phyloP scores from a whole-genome alignment of 2,329 filamentous ascomycete species.

The Clonostachys sp. region DNA sequence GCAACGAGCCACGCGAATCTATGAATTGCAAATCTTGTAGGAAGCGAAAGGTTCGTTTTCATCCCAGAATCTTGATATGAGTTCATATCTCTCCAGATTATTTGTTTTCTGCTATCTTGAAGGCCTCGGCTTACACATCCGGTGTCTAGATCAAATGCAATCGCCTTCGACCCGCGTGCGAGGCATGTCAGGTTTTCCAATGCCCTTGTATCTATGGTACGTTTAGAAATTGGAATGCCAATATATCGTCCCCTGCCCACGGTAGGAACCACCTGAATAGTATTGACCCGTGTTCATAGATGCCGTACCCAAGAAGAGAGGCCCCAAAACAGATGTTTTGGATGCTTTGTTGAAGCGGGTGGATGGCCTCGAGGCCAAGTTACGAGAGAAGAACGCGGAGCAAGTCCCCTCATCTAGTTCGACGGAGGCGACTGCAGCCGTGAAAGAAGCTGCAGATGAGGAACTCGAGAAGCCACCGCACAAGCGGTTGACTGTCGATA shows the following conservation, averaged over 20 bases:
- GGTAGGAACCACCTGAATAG: background rate
- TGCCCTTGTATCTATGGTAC: constrained; percentile 84
- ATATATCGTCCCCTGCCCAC: background rate
- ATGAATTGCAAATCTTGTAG: constrained; percentile 97
- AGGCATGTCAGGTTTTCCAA: constrained; percentile 86
- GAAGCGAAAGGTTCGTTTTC: constrained; percentile 71
- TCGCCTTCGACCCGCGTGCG: constrained; percentile 75
- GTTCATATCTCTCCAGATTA: background rate
- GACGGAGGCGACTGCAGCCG: background rate
- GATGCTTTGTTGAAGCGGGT: constrained; percentile 82
- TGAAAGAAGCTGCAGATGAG: constrained; percentile 1
- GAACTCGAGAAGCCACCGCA: constrained; percentile 28
- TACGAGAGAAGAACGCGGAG: constrained; percentile 61
- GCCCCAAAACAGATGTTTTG: constrained; percentile 84
- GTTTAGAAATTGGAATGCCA: constrained; percentile 12
- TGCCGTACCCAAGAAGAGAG: constrained; percentile 83
- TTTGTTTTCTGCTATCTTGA: background rate
- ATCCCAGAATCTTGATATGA: too few relatives aligned
- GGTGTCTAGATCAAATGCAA: constrained; percentile 80
- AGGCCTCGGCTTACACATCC: background rate
- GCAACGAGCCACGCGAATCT: constrained; percentile 75
- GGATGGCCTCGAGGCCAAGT: constrained; percentile 75
- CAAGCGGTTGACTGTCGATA: constrained; percentile 33
- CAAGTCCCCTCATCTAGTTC: constrained; percentile 8
- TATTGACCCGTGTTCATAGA: constrained; percentile 41